Evolutionary conservation across 2,329 filamentous ascomycete species (phyloP), one percentile per base, ranked within the genome.

Genomic region (Hypoxylon sp.): DNA sequence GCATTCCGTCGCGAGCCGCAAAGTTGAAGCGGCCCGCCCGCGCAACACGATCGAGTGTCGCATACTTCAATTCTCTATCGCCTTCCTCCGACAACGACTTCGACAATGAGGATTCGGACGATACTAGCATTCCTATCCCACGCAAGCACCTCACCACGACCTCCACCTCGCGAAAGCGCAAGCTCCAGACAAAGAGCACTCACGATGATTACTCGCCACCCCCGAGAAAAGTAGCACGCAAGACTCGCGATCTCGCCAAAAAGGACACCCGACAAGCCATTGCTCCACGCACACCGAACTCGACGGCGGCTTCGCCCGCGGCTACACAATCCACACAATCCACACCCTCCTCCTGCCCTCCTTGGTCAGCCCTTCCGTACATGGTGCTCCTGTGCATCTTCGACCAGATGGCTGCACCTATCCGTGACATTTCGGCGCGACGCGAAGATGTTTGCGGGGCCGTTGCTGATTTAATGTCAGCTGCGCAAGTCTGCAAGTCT

Each of bases 351-450:
- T 80, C 85, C 42, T 92, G 88, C 88, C 82, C 84, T 64, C 85
- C 83, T 22, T 83, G 72, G 70, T 42, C 56, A 8, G 70, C 58
- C 1, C 68, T 94, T 22, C 89, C 91, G 1, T 92, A 94, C 73
- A 85, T 90, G 50, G 85, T 93, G 14, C 89, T 94, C 71, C 81
- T 89, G 25, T 85, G 89, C 61, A 89, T 96, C 42, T 93, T 97
- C 75, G 81, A 87, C 51, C 89, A 88, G 77, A 90, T 92, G 10
- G 88, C 91, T 2, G 80, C 85, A 55, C 87, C 89, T 2, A 80
- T 91, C 14, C 85, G 85, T 55, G 80, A 83, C 33, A 73, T 76
- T 7, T 74, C 77, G 0, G 76, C 81, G 4, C 81, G 81, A n/a
- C 75, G 82, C 80, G 73, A 82, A 76, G 82, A 83, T 74, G 61